phyloP scores from a whole-genome alignment of 2,329 filamentous ascomycete genomes.

The Fonsecaea pedrosoi region DNA sequence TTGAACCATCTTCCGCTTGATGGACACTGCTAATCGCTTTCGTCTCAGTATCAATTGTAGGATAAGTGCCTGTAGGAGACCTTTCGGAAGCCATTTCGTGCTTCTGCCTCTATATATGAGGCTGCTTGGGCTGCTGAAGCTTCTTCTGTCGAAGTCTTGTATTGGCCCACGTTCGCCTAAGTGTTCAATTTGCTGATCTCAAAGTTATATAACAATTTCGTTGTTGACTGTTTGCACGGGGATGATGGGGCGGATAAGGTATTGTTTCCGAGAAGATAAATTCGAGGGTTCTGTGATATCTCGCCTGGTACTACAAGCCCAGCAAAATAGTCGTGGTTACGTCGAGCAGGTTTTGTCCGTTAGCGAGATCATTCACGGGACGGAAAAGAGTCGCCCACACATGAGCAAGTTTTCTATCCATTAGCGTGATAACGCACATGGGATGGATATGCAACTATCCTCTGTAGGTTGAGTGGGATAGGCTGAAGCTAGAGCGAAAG shows the following conservation, averaged over 20 bases:
- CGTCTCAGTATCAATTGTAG: background rate
- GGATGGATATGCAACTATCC: background rate
- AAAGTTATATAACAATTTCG: background rate
- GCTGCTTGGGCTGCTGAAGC: background rate
- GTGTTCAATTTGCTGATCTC: background rate
- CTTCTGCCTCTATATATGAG: background rate
- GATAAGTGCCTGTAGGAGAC: background rate
- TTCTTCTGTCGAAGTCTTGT: background rate
- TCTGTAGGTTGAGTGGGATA: background rate
- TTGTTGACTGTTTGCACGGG: background rate
- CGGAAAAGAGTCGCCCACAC: background rate
- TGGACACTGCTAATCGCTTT: background rate
- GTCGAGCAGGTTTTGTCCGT: background rate
- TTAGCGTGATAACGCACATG: background rate
- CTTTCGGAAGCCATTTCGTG: background rate
- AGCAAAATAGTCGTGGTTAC: background rate
- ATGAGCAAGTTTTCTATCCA: background rate
- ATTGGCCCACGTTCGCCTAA: background rate
- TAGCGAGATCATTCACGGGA: background rate
- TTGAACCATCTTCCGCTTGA: background rate
- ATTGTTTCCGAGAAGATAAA: background rate
- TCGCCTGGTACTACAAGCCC: background rate
- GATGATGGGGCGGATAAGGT: background rate
- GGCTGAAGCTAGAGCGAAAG: background rate
- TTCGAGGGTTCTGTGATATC: background rate